phyloP scores from a whole-genome alignment of 1,139 yeast species.

The Suhomyces wounanorum region DNA sequence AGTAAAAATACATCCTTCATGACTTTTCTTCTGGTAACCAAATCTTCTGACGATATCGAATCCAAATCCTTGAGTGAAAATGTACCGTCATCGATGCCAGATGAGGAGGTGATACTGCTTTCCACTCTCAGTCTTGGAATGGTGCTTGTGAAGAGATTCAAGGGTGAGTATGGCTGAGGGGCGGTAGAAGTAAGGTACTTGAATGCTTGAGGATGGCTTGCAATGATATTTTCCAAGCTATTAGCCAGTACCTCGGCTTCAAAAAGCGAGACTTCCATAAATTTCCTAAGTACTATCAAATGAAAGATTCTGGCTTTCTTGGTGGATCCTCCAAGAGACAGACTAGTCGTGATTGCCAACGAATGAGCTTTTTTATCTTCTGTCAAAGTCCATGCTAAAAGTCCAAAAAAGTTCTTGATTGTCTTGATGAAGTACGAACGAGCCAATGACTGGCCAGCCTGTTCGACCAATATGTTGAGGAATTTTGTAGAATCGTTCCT shows the following conservation, averaged over 20 bases:
- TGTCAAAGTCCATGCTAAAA: conserved; percentile 61
- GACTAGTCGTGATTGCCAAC: conserved; percentile 48
- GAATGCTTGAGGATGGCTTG: conserved; percentile 47
- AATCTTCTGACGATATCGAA: conserved; percentile 53
- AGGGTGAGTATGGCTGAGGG: conserved; percentile 62
- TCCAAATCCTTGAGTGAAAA: conserved; percentile 35
- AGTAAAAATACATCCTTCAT: conserved; percentile 53
- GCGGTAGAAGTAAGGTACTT: conserved; percentile 56
- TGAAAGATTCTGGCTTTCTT: conserved; percentile 45
- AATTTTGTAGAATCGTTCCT: conserved; percentile 71
- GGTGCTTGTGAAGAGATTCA: conserved; percentile 53
- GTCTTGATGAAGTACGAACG: conserved; percentile 61
- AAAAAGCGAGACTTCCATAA: conserved; percentile 45
- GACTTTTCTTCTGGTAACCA: conserved; percentile 59
- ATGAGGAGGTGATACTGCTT: conserved; percentile 3
- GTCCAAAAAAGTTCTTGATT: conserved; percentile 54
- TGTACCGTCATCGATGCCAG: conserved; percentile 27
- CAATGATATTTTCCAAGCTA: conserved; percentile 11
- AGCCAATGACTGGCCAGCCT: conserved; percentile 51
- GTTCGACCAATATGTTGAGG: conserved; percentile 53
- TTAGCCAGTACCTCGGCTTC: conserved; percentile 12
- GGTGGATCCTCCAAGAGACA: conserved; percentile 41
- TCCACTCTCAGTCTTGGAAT: conserved; percentile 21
- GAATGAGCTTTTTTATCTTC: conserved; percentile 47
- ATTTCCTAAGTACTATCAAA: conserved; percentile 44